Evolutionary conservation across 2,329 filamentous ascomycete genomes (phyloP), one percentile per base, ranked within the genome.

Genomic region (Penicillium nordicum): DNA sequence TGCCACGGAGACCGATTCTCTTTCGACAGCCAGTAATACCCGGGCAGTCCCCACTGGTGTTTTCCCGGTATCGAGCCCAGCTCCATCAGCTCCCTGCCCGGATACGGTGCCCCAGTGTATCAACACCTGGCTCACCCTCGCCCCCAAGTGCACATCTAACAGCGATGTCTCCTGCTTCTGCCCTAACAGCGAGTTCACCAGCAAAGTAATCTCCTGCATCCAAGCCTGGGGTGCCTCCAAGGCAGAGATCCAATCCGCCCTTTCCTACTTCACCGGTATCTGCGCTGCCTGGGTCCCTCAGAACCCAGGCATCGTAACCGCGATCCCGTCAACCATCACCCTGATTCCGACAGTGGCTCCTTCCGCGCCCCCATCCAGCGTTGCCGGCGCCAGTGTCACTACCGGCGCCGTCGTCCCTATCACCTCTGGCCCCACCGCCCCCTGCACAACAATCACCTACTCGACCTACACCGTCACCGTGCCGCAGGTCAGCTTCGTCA

Each of bases 231-330:
- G 87, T 62, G 81, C 82, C 57, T 82, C 82, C 57, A 82, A 87
- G 59, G 79, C 83, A 44, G 83, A 89, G 70, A 81, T 93, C 65
- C 80, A 84, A 53, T 77, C 85, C 66, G 90, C 91, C 58, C 82
- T 94, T 57, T 83, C 84, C 67, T 96, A 90, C 84, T 88, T 97
- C 81, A 88, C 92, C 75, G 92, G 92, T 73, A 90, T 97, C 77
- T 97, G 93, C 79, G 91, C 89, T 56, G 78, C 82, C 51, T 87
- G 88, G 75, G 82, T 90, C 36, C 79, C 82, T 16, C 67, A 83
- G 71, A 96, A 97, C 83, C 91, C 92, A n/a, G 89, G 82, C 62
- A 89, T 97, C 68, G 84, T 90, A 69, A 95, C 89, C 48, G 86
- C 84, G 61, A 85, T 90, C 65, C 85, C 88, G 25, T 80, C 81